phyloP scores from a whole-genome alignment of 768 basidiomycete genomes.

The Suillus paluster region DNA sequence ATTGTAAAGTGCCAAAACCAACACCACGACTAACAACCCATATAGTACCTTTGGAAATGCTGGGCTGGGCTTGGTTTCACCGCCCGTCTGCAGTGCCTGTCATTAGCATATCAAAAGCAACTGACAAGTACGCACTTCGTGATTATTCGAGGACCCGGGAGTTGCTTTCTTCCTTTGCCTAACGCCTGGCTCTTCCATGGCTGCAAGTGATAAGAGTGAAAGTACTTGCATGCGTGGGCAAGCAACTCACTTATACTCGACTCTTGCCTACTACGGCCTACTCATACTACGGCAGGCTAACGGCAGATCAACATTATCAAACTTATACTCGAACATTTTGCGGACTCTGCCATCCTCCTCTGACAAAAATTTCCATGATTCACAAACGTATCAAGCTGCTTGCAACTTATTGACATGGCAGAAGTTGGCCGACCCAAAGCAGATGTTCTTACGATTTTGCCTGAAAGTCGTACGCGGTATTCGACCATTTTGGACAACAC shows the following conservation, averaged over 20 bases:
- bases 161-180: constrained; percentile 27
- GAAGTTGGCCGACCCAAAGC: no score
- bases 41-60: constrained; percentile 17
- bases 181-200: constrained; percentile 20
- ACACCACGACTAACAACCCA: constrained; percentile 4
- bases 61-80: background rate
- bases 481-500: background rate
- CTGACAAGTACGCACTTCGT: background rate
- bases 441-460: no score
- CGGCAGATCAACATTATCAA: background rate
- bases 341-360: no score
- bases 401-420: no score
- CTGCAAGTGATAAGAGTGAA: constrained; percentile 2
- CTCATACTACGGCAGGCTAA: no score
- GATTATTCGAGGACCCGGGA: constrained; percentile 13
- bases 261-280: no score
- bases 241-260: background rate
- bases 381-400: no score
- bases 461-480: background rate
- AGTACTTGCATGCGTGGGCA: background rate
- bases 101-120: background rate
- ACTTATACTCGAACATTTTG: background rate
- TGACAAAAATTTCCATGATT: no score
- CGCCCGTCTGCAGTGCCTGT: constrained; percentile 11
- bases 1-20: constrained; percentile 22